Evolutionary conservation across 164 flowering plant genomes (phyloP), one percentile per base, ranked within the genome.

Genomic region (Aristolochia contorta): DNA sequence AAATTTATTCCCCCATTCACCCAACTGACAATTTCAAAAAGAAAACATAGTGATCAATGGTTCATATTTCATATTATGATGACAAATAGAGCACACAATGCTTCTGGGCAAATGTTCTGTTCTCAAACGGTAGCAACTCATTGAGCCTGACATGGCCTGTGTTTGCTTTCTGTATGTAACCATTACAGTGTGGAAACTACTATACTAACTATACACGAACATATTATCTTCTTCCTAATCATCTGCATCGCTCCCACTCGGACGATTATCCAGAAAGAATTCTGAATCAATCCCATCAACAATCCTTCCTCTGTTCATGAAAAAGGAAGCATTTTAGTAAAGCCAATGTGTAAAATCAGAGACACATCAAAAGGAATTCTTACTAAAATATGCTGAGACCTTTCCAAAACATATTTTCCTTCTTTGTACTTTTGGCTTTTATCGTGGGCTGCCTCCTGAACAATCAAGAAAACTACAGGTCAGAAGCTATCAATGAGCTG

Each of bases 351-450:
- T 24, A n/a, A 22, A 58, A 25, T 45, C 47, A 57, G 18, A 2
- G 33, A 30, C 50, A 43, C 49, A 19, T 16, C 18, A 32, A n/a
- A n/a, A 2, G 50, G 41, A 1, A 14, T 45, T 51, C 30, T 3
- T 12, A 25, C 2, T 12, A 33, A 53, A 57, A 15, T 30, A 51
- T 16, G 27, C 16, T 6, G 9, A 14, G 71, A 88, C 92, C 92
- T 82, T 73, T 88, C 96, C 57, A 88, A 80, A 48, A 84, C 96
- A 68, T 76, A 81, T 65, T 88, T 88, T 47, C 96, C 91, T 77
- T 88, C 89, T 80, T 88, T 84, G 25, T 85, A 82, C 77, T 85
- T 88, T 60, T 85, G 92, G 66, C 66, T 71, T 67, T 72, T 79
- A 52, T 88, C 89, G 27, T 77, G 86, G 24, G 89, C 96, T 37